Conservation (phyloP, 345 rosid genomes). For the Abelmoschus esculentus region DNA sequence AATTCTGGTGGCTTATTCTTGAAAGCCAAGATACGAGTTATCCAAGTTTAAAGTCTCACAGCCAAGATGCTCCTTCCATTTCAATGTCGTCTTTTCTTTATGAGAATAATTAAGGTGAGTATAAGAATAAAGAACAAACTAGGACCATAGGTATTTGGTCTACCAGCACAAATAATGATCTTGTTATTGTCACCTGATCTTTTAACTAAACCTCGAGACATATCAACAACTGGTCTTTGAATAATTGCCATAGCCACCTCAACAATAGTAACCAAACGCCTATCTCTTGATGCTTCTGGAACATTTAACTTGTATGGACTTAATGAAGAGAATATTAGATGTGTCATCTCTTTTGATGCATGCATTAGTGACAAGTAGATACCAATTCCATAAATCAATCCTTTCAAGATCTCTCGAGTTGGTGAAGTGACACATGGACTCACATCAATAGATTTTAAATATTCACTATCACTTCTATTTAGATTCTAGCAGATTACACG, state of each 20-base stretch:
- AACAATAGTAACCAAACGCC: slow-evolving; percentile 86
- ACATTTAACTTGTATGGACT: slow-evolving; percentile 65
- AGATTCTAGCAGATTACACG: slow-evolving; percentile 65
- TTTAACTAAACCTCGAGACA: slow-evolving; percentile 81
- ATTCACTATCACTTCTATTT: slow-evolving; percentile 85
- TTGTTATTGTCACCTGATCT: slow-evolving; percentile 85
- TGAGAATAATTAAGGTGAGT: slow-evolving; percentile 80
- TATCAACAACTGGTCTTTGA: slow-evolving; percentile 86
- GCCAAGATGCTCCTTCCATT: slow-evolving; percentile 84
- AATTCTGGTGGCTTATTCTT: no score
- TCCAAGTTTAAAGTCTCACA: no score
- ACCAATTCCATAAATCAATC: slow-evolving; percentile 84
- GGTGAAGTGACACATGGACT: slow-evolving; percentile 86
- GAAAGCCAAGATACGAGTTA: no score
- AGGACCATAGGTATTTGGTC: slow-evolving; percentile 89
- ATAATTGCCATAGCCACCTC: slow-evolving; percentile 87
- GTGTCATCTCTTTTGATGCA: slow-evolving; percentile 89
- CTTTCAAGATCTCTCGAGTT: slow-evolving; percentile 59
- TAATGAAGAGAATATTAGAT: slow-evolving; percentile 79
- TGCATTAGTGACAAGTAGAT: slow-evolving; percentile 88
- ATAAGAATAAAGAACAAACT: slow-evolving; percentile 86
- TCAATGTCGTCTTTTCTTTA: slow-evolving; percentile 75
- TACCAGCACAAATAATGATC: slow-evolving; percentile 87
- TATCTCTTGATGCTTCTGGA: slow-evolving; percentile 76
- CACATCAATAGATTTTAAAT: slow-evolving; percentile 77